Base-by-base conservation (phyloP, 306 rosid genomes). In the Citrullus amarus region DNA sequence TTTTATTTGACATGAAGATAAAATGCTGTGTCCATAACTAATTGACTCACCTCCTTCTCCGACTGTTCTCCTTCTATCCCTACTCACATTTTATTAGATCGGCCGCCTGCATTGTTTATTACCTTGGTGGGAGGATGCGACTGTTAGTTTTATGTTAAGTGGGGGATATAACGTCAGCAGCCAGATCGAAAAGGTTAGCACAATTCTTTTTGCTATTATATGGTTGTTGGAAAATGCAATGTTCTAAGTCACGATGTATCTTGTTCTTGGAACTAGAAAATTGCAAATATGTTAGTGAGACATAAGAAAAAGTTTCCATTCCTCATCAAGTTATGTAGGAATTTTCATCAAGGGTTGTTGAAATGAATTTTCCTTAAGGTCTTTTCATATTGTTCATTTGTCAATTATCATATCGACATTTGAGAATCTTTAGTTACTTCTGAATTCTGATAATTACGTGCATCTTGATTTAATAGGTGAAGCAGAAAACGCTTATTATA, bases 81-180 rank as follows among this genome's bases (percentile, higher is more conserved):
- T 71, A 25, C 75, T 20, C 79, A 58, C 75, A 65, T 65, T 65
- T 32, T 61, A 59, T 81, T 81, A 91, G 97, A 85, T 88, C 15
- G 93, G 93, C 32, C 96, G 97, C 77, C 86, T 91, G 90, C 97
- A 95, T 83, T 92, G 97, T 82, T 81, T 85, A 79, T 44, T 88
- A 55, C 97, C 98, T 48, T 92, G 96, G 96, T 91, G 97, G 97
- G 90, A 89, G 79, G 96, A 95, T 84, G 93, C 93, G 60, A 82
- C 92, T 6, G 97, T 91, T 65, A 89, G 84, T 84, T 95, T 95
- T 79, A 91, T 91, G 97, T 84, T 85, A 38, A 91, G 92, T 80
- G 97, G 97, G 32, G 97, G 97, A 70, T 95, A 95, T 77, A 86
- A 84, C 62, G 92, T 92, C 77, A 48, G 81, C 55, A 34, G 88